A percentile compares a stretch with the other conserved stretches of the same genome.
These are phyloP conservation scores for Umbelopsis sp. DNA, from an alignment of 192 early-diverging fungal genomes.

Conservation along the genomic window DNA sequence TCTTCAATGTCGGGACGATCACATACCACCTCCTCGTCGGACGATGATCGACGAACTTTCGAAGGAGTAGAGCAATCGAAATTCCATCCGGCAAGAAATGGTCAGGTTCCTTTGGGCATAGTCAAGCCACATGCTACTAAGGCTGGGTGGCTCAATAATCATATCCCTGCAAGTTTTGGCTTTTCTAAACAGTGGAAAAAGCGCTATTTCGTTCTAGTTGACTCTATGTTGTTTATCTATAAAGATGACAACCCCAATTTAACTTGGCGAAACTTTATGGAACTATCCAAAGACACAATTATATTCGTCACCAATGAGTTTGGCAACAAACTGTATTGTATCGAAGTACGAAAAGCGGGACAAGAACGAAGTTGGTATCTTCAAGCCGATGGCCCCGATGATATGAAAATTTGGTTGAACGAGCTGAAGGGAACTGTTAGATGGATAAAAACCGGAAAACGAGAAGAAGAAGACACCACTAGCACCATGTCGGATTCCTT, in stretches of 20 bases:
- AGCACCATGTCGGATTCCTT: constrained; percentile 8
- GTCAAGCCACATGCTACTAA: constrained; percentile 17
- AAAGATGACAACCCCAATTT: constrained; percentile 27
- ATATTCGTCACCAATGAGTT: constrained; percentile 41
- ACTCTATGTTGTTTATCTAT: constrained; percentile 26
- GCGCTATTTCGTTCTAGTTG: constrained; percentile 23
- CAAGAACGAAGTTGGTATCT: constrained; percentile 24
- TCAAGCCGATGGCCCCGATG: constrained; percentile 22
- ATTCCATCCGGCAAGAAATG: not conserved
- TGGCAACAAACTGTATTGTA: constrained; percentile 31
- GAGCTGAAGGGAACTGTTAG: constrained; percentile 18
- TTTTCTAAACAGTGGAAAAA: constrained; percentile 35
- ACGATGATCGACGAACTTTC: not conserved
- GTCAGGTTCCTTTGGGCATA: not conserved
- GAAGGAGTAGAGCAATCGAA: not conserved
- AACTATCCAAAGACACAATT: constrained; percentile 31
- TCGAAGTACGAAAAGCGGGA: constrained; percentile 36
- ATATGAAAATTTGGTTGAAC: constrained; percentile 24
- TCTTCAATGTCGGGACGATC: constrained; percentile 1
- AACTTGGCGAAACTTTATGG: constrained; percentile 25
- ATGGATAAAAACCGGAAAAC: constrained; percentile 10
- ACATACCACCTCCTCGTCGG: not conserved
- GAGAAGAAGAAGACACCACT: not conserved
- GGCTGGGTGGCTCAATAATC: constrained; percentile 24
- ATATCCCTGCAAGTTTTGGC: constrained; percentile 26